Base-by-base conservation (phyloP, 352 stramenopile genomes). In the Pythium oligandrum region DNA sequence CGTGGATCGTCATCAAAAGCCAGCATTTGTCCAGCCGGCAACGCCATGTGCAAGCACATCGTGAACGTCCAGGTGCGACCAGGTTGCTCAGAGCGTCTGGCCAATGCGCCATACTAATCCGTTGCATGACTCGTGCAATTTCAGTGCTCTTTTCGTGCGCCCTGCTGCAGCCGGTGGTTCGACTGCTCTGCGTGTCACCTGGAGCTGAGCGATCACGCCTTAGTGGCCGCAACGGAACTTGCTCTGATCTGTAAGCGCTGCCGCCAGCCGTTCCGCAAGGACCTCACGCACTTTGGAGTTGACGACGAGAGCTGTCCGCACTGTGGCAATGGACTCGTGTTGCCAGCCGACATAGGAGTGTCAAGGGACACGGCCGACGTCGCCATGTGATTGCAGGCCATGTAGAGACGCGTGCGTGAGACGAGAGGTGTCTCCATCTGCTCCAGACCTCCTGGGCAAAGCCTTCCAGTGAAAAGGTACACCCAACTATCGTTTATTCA, bases 141-240 rank as follows among this genome's bases (percentile, higher is more conserved):
- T 3, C 32, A 90, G 78, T 77, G 78, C 38, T 67, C 76, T 6
- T 90, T 89, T 63, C 77, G 61, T 40, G 71, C 78, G 33, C 73
- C 78, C 44, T 89, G 81, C 63, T 92, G 78, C 63, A 71, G 66
- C 11, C 78, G 75, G 43, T 92, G 77, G 81, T 92, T 89, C 54
- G 78, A 90, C 58, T 92, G 78, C 65, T 83, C 64, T 51, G 75
- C 86, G 55, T 88, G 82, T 46, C 78, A 92, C 53, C 83, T 82
- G 42, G 77, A 89, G 57, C 60, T 75, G 8, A 83, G 71, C 44
- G 70, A 86, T 50, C 73, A 92, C 51, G 53, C 68, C 30, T 61
- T 88, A 30, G 47, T 53, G n/a, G 30, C 53, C 8, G 66, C 73
- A 9, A 47, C 48, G 0, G 71, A 88, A 66, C 71, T 90, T 49